Evolutionary conservation across 2,329 filamentous ascomycete species (phyloP), one percentile per base, ranked within the genome.

Genomic region (Colletotrichum sojae): DNA sequence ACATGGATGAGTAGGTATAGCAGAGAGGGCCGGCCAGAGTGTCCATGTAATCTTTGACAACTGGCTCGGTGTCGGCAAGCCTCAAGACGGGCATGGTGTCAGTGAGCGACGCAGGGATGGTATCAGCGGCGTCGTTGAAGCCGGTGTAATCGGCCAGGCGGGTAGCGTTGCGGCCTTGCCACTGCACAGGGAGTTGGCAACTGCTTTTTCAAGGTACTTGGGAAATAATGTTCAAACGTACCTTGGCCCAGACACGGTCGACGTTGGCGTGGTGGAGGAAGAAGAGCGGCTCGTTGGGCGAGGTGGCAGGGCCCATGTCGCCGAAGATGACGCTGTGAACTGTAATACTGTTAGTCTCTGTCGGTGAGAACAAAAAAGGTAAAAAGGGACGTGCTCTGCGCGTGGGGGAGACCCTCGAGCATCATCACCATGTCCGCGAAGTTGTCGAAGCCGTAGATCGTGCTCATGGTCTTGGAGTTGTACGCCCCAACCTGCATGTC

Each of bases 241-340:
- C 67, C 62, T 66, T 66, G 15, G 67, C 75, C 74, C 75, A 78
- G 13, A 70, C 66, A 1, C 73, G 71, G 62, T 78, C 77, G 3
- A 78, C 71, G 12, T 78, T 76, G 48, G 72, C 69, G 2, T 78
- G 77, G 15, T 78, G 76, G 0, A 78, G 58, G 70, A 73, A 78
- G 57, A 78, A 78, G 0, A 78, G 45, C 22, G 75, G 73, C 52
- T 78, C 76, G 20, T 74, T 74, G 4, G 75, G 74, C 5, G 66
- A 73, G n/a, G 73, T 75, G n/a, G 73, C 53, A 2, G 73, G 74
- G 3, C 73, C 73, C 73, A 75, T 75, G 2, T 75, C 74, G 9
- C 74, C 74, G 0, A 73, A 73, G 48, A 75, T 74, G 22, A 58
- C n/a, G 58, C 63, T 68, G 68, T 70, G 68, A 46, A 70, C 68